These are phyloP conservation scores for Mycena crocata DNA, from an alignment of 768 basidiomycete species.

Conservation along the genomic window DNA sequence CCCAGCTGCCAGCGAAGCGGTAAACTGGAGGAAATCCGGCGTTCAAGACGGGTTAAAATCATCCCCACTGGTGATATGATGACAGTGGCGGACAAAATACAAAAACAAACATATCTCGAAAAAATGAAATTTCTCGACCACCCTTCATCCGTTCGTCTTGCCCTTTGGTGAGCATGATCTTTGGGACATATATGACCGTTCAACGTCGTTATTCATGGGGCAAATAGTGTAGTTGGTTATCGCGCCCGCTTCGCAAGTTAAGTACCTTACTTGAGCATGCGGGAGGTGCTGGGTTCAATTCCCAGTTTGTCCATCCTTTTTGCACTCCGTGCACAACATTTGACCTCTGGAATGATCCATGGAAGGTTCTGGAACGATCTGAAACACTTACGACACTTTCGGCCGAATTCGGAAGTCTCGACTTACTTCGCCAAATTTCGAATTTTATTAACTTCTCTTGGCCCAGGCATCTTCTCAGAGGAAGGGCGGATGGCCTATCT, in stretches of 20 bases:
- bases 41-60: too few species aligned
- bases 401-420: background rate
- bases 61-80: too few species aligned
- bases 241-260: slow-evolving; percentile 23
- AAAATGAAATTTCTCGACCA: too few species aligned
- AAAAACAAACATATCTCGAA: too few species aligned
- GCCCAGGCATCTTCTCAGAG: background rate
- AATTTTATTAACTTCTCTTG: background rate
- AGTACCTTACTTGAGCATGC: slow-evolving; percentile 1
- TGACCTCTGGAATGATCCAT: background rate
- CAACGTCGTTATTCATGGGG: background rate
- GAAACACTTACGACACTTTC: too few species aligned
- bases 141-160: too few species aligned
- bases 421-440: background rate
- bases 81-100: too few species aligned
- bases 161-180: too few species aligned
- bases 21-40: too few species aligned
- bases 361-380: background rate
- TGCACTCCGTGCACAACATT: background rate
- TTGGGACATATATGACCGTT: too few species aligned
- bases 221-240: slow-evolving; percentile 27
- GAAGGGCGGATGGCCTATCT: background rate
- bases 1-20: too few species aligned
- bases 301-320: slow-evolving; percentile 23
- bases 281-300: slow-evolving; percentile 27